Evolutionary conservation across 2,329 filamentous ascomycete species (phyloP), one percentile per base, ranked within the genome.

Genomic region (Cercospora sp.): DNA sequence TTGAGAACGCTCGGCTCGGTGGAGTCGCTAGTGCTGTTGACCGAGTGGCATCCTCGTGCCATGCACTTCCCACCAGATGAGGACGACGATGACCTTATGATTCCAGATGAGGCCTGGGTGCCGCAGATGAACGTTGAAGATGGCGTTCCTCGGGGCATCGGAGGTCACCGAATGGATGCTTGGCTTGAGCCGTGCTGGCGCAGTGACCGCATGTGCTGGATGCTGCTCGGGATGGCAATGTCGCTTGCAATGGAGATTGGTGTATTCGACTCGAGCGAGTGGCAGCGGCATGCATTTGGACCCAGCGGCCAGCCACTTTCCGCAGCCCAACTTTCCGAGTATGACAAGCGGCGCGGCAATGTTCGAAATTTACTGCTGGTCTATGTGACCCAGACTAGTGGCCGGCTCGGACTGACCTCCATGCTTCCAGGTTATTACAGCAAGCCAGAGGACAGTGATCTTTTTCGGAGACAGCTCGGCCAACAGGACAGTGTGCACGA

Each of bases 151-250:
- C 86, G 86, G 32, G 87, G 88, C n/a, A 86, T 93, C 21, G 92
- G 93, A 55, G 93, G 92, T 9, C 90, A 91, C 78, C 85, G 93
- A 30, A 95, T 97, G 71, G 93, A 97, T 77, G 94, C 93, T 78
- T 98, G 95, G 93, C 87, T 98, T 3, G 95, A 99, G 79, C 95
- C 95, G 2, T 94, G 93, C 8, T 97, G 94, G 93, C 87, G 94
- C 74, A 84, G 82, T 68, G 94, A 97, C 76, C 91, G 93, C 65
- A 97, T 97, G 92, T 97, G 92, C 77, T 97, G 94, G 94, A 97
- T 97, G 93, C 84, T 98, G 13, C 85, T 98, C 32, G 96, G 93
- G 76, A 96, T 93, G 43, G 93, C 93, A 13, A 91, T 94, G 83
- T 91, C 93, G 1, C 84, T 98, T 43, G 93, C 92, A 0, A 97